Conservation (phyloP, 805 yeast species). For the Cyberlindnera samutprakarnensis region DNA sequence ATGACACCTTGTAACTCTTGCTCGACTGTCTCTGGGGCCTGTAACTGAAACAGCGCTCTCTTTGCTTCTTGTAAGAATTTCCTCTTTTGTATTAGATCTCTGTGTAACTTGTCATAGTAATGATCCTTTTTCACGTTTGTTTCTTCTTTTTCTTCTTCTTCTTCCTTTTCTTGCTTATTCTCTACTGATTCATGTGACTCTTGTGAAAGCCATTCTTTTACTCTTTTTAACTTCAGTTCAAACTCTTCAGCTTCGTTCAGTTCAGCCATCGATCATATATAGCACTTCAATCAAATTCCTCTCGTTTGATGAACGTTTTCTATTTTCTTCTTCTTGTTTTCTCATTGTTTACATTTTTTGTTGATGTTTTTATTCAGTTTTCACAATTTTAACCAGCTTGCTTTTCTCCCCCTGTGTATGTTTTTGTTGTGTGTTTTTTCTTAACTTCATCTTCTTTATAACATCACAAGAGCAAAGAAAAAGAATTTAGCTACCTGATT, state of each 20-base stretch:
- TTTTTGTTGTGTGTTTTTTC: no score
- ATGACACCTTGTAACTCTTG: constrained; percentile 5
- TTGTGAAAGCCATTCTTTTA: constrained; percentile 1
- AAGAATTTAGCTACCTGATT: no score
- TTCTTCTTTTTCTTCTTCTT: background rate
- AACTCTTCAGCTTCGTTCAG: constrained; percentile 2
- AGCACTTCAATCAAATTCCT: no score
- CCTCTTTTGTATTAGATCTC: constrained; percentile 5
- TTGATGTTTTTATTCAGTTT: no score
- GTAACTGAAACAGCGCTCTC: constrained; percentile 4
- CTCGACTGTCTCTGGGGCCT: background rate
- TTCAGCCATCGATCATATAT: no score
- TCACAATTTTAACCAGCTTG: no score
- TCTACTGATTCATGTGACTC: background rate
- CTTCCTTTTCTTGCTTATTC: background rate
- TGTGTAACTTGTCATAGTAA: constrained; percentile 4
- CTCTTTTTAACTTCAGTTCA: background rate
- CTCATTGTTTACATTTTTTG: no score
- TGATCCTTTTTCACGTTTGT: constrained; percentile 1
- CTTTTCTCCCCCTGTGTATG: no score
- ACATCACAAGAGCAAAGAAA: no score
- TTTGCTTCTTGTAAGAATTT: constrained; percentile 6
- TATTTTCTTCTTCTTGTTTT: no score
- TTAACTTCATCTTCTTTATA: no score
- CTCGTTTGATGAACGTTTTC: no score